Evolutionary conservation across 2,329 filamentous ascomycete genomes (phyloP).

Genomic region (Simplicillium aogashimaense): DNA sequence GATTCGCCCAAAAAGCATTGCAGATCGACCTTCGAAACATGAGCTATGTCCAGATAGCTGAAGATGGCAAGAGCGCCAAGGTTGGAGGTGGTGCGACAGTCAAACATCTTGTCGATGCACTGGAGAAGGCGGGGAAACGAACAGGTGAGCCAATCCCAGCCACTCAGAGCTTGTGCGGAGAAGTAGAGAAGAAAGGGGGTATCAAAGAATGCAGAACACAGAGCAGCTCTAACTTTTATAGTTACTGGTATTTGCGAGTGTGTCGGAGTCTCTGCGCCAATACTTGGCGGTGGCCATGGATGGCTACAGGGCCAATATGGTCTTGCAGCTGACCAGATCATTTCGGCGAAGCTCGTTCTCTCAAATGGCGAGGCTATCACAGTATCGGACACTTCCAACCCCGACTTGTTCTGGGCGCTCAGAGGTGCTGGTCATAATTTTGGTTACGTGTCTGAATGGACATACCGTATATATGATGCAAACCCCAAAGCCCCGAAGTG

Average conservation of each 20-base stretch:
- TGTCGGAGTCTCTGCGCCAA: constrained; percentile 33
- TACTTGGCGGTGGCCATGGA: constrained; percentile 48
- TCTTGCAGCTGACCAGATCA: constrained; percentile 32
- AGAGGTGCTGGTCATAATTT: constrained; percentile 36
- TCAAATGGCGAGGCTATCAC: constrained; percentile 23
- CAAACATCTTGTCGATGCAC: constrained; percentile 25
- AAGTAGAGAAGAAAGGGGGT: too few relatives aligned
- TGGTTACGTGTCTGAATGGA: constrained; percentile 37
- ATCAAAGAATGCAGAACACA: too few relatives aligned
- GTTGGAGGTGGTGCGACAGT: constrained; percentile 31
- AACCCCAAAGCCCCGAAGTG: constrained; percentile 18
- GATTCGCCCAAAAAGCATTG: constrained; percentile 29
- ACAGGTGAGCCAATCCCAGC: constrained; percentile 18
- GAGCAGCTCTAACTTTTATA: too few relatives aligned
- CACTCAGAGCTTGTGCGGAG: too few relatives aligned
- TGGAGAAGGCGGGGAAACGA: constrained; percentile 33
- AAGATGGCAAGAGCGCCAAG: constrained; percentile 25
- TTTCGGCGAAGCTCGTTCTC: constrained; percentile 27
- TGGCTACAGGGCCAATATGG: constrained; percentile 45
- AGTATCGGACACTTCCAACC: constrained; percentile 27
- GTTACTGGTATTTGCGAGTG: constrained; percentile 25
- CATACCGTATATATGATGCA: constrained; percentile 34
- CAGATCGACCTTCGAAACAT: constrained; percentile 30
- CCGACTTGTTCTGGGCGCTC: constrained; percentile 38
- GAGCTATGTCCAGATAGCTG: constrained; percentile 22